Percentiles rank a stretch among this genome's conserved stretches.
These are phyloP conservation scores for Cercospora zeae-maydis DNA, from an alignment of 2,329 filamentous ascomycete genomes.

Conservation along the genomic window DNA sequence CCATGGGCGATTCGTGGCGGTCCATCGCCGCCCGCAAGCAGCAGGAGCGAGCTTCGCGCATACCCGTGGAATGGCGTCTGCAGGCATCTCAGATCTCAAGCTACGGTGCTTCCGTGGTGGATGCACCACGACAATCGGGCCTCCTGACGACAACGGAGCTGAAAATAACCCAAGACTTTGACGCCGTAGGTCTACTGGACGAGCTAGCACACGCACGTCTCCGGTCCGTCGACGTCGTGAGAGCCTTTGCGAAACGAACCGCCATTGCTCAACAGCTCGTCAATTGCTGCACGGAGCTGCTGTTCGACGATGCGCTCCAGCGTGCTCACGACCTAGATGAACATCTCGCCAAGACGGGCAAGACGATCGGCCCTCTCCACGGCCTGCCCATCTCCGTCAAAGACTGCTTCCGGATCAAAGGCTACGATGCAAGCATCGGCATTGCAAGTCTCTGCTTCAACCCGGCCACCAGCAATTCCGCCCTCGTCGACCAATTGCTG, in stretches of 20 bases:
- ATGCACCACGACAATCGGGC: slow-evolving; percentile 52
- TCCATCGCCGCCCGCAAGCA: slow-evolving; percentile 41
- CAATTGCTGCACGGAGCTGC: slow-evolving; percentile 46
- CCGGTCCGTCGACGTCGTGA: slow-evolving; percentile 24
- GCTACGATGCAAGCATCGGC: slow-evolving; percentile 41
- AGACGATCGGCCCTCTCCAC: slow-evolving; percentile 46
- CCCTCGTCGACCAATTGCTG: slow-evolving; percentile 45
- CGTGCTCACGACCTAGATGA: slow-evolving; percentile 42
- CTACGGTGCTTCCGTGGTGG: slow-evolving; percentile 40
- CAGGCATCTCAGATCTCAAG: slow-evolving; percentile 22
- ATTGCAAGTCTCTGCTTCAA: slow-evolving; percentile 44
- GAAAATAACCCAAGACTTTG: slow-evolving; percentile 54
- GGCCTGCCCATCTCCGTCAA: slow-evolving; percentile 39
- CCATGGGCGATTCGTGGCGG: slow-evolving; percentile 41
- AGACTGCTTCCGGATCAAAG: slow-evolving; percentile 37
- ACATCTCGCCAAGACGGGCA: slow-evolving; percentile 35
- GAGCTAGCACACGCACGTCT: slow-evolving; percentile 34
- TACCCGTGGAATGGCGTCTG: slow-evolving; percentile 47
- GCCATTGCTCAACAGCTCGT: slow-evolving; percentile 47
- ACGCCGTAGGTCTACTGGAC: slow-evolving; percentile 42
- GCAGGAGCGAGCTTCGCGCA: slow-evolving; percentile 40
- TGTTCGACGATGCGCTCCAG: slow-evolving; percentile 38
- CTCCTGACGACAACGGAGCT: slow-evolving; percentile 52
- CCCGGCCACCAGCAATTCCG: slow-evolving; percentile 51
- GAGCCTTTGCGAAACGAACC: slow-evolving; percentile 48